Evolutionary conservation across 805 yeast genomes (phyloP), one percentile per base, ranked within the genome.

Genomic region (Candida silvicultrix): DNA sequence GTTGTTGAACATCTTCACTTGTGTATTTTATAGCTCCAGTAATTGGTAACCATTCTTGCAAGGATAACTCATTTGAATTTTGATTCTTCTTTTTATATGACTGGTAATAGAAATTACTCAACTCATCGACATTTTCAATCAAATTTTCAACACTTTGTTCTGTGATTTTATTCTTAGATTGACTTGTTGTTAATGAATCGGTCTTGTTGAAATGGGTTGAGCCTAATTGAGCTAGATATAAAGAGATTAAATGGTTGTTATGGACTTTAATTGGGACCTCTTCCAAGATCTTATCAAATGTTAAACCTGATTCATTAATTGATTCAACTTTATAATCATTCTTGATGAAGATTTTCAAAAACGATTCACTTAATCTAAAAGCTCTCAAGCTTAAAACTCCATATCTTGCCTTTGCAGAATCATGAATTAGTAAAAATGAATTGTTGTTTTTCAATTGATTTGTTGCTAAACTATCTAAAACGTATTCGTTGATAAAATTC

Each of bases 361-460:
- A 89, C 49, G 73, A 70, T 41, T 73, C 73, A 25, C 85, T 76
- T 58, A 88, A 76, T 58, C 87, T 79, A 69, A 74, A 78, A 2
- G 89, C 92, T 55, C 79, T 78, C 51, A 89, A 66, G 41, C 79
- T 75, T 49, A 87, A 72, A 42, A 76, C 63, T 25, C 87, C 85
- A 56, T 80, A 77, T 45, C 78, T 73, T 36, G 81, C 71, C 52
- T 82, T 79, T 7, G 88, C 73, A 60, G 85, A 82, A 66, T 88
- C 92, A 65, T 83, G 83, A 36, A 82, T 74, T 20, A 83, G 65
- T 46, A 87, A 68, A 15, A 85, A 69, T 14, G 73, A 56, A 53
- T 73, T 71, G 70, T 58, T 78, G 76, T 70, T 70, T 52, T 65
- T 63, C 51, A 75, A 62, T 66, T 86, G 94, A 60, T 78, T 78